Evolutionary conservation across 306 rosid genomes (phyloP).

Genomic region (Geum urbanum): DNA sequence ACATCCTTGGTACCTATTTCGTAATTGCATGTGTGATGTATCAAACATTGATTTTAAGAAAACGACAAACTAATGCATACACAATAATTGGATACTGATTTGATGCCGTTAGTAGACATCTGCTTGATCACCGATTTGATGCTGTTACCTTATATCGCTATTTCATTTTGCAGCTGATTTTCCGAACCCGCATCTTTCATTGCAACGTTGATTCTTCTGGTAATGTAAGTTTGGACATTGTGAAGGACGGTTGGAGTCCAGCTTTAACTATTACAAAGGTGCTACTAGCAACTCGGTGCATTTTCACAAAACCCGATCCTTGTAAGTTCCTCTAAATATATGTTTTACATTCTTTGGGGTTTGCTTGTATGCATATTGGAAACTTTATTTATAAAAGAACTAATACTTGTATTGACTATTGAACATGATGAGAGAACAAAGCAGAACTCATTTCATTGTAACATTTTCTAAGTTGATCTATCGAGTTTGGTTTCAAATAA

Average conservation of each 20-base stretch:
- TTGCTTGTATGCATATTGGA: slow-evolving; percentile 2
- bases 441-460: background rate
- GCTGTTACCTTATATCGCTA: background rate
- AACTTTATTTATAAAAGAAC: background rate
- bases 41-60: background rate
- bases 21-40: background rate
- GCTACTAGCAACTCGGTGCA: slow-evolving; percentile 58
- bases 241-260: slow-evolving; percentile 94
- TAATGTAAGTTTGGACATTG: slow-evolving; percentile 54
- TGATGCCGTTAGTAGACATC: too few relatives aligned
- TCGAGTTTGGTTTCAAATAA: background rate
- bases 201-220: slow-evolving; percentile 74
- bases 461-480: background rate
- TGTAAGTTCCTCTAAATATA: slow-evolving; percentile 46
- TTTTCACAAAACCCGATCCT: slow-evolving; percentile 69
- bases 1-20: background rate
- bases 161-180: slow-evolving; percentile 55
- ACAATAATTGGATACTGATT: background rate
- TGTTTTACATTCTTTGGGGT: background rate
- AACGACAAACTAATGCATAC: background rate
- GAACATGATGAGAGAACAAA: background rate
- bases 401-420: background rate
- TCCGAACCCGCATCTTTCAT: slow-evolving; percentile 86
- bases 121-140: background rate
- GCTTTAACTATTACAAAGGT: slow-evolving; percentile 80